Evolutionary conservation across 1,284 basidiomycete genomes (phyloP), one percentile per base, ranked within the genome.

Genomic region (Puccinia triticina): DNA sequence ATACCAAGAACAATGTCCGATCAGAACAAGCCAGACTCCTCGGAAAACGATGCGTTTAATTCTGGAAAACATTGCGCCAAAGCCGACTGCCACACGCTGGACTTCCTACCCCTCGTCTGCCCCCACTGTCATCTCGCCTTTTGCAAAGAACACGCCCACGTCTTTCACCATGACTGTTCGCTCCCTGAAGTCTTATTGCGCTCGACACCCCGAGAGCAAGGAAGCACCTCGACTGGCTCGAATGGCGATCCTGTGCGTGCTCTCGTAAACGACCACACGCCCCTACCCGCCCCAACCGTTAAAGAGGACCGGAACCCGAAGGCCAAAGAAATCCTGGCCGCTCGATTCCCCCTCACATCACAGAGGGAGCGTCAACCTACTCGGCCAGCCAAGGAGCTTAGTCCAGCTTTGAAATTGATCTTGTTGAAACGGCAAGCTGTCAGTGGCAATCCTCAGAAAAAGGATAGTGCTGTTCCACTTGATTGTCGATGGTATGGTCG

Each of bases 81-180:
- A 43, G 0, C 43, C 3, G 37, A 75, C 53, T 82, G 80, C 40
- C 71, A 67, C 32, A 67, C 61, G 3, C 73, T 82, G 34, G 80
- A 82, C 37, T 76, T 82, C 80, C 80, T 82, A 32, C 80, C 80
- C 7, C 72, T 75, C 23, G 37, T 69, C 23, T 82, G 80, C 43
- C 40, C 53, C 32, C 23, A 50, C 29, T 82, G 80, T 69, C 80
- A 69, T 21, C 55, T 64, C 29, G 34, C 34, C 14, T 82, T 67
- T n/a, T 82, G 80, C 69, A 37, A 59, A 7, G 48, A 55, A 1
- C 80, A 82, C 67, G 59, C 80, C 10, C 73, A 61, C 16, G 61
- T 76, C 10, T 82, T 67, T 21, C 66, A 48, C 43, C 80, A 82
- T 46, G 50, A 82, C 50, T 82, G 80, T 76, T 37, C 34, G 16